Conservation (phyloP, 768 basidiomycete genomes). For the Tricholoma flavovirens region DNA sequence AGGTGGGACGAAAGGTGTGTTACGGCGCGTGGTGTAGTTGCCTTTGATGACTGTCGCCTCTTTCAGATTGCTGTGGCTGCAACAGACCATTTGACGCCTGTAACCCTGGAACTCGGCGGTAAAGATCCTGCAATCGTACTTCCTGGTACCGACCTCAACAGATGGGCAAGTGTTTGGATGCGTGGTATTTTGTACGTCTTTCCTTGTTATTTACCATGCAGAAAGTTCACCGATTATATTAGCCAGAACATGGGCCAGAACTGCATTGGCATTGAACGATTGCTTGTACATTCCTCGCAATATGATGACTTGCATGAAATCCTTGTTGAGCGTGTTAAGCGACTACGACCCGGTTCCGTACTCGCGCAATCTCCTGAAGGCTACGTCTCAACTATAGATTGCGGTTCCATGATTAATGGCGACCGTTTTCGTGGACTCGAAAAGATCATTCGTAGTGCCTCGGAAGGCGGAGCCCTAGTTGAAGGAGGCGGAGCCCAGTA, state of each 20-base stretch:
- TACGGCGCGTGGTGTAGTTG: not conserved
- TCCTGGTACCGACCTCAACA: slow-evolving; percentile 75
- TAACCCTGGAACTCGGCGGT: slow-evolving; percentile 90
- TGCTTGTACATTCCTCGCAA: slow-evolving; percentile 77
- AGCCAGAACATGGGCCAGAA: slow-evolving; percentile 95
- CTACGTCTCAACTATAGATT: slow-evolving; percentile 70
- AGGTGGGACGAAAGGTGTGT: slow-evolving; percentile 66
- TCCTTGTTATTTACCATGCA: not conserved
- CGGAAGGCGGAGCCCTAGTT: slow-evolving; percentile 56
- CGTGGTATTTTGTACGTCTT: slow-evolving; percentile 81
- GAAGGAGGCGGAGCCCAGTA: slow-evolving; percentile 59
- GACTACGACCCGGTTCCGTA: slow-evolving; percentile 75
- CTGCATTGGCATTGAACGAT: slow-evolving; percentile 93
- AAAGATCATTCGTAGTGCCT: slow-evolving; percentile 62
- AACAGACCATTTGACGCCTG: slow-evolving; percentile 81
- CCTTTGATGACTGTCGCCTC: not conserved
- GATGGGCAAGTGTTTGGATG: slow-evolving; percentile 80
- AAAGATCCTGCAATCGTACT: slow-evolving; percentile 93
- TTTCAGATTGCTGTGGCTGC: slow-evolving; percentile 75
- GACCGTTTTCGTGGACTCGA: slow-evolving; percentile 68
- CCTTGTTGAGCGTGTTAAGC: slow-evolving; percentile 56
- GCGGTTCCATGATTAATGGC: slow-evolving; percentile 80
- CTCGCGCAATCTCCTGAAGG: slow-evolving; percentile 62
- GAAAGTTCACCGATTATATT: not conserved
- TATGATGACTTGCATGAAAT: slow-evolving; percentile 70